Conservation (phyloP, 371 early-diverging fungal species). For the Entomophthora muscae region DNA sequence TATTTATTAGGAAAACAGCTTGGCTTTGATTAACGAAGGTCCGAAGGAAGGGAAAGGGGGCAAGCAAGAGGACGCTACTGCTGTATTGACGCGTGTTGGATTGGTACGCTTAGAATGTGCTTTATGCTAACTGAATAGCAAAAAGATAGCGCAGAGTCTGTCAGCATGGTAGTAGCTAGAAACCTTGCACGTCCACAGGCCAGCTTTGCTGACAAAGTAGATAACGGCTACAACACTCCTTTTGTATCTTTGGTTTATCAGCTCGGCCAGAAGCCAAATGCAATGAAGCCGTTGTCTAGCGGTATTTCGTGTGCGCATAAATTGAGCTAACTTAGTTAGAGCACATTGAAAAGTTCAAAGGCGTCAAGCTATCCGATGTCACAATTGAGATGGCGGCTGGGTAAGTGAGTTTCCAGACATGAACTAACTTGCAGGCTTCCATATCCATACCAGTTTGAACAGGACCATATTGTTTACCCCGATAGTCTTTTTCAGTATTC, state of each 20-base stretch:
- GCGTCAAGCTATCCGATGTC: not conserved
- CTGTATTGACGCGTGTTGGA: not conserved
- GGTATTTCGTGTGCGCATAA: not conserved
- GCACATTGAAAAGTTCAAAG: not conserved
- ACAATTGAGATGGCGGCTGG: not conserved
- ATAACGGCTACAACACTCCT: not conserved
- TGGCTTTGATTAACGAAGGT: not conserved
- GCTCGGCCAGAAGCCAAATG: not conserved
- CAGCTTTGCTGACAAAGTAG: not conserved
- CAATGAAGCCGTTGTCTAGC: constrained; percentile 1
- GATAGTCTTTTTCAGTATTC: constrained; percentile 32
- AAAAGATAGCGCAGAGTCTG: no score
- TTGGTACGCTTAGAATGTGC: no score
- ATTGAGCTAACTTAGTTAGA: not conserved
- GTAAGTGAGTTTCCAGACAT: constrained; percentile 5
- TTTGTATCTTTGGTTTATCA: constrained; percentile 4
- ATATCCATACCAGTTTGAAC: constrained; percentile 90
- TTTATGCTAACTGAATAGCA: no score
- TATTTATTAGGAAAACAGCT: not conserved
- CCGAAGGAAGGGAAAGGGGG: not conserved
- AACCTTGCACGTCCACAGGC: not conserved
- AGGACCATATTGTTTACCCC: constrained; percentile 58
- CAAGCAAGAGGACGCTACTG: not conserved
- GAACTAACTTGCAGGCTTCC: constrained; percentile 20
- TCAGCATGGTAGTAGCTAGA: not conserved